A percentile compares a stretch with the other conserved stretches of the same genome.
phyloP scores from a whole-genome alignment of 2,329 filamentous ascomycete genomes.

The Trichoderma aggressivum region DNA sequence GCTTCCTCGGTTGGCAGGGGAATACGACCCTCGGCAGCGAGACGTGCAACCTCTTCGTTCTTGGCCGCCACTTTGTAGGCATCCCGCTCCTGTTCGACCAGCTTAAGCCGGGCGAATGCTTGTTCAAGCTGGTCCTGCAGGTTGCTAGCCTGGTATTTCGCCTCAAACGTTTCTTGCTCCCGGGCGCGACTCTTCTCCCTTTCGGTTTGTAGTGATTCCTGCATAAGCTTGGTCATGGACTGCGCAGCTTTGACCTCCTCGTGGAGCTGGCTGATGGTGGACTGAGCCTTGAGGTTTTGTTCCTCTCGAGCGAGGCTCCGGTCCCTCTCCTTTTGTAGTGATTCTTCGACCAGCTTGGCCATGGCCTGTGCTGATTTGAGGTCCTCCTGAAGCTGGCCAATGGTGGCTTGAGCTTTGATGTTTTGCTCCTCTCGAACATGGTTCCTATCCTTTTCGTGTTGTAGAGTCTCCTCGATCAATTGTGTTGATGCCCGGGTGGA shows the following conservation, averaged over 20 bases:
- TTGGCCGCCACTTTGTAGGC: constrained; percentile 68
- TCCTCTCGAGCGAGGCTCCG: constrained; percentile 31
- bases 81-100: constrained; percentile 71
- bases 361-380: constrained; percentile 58
- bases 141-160: constrained; percentile 62
- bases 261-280: constrained; percentile 63
- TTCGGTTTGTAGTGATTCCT: constrained; percentile 60
- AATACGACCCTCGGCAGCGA: constrained; percentile 68
- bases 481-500: constrained; percentile 53
- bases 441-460: constrained; percentile 61
- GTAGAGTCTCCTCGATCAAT: constrained; percentile 55
- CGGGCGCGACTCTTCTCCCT: constrained; percentile 58
- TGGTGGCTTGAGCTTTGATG: constrained; percentile 66
- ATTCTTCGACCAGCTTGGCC: constrained; percentile 61
- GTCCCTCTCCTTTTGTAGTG: constrained; percentile 30
- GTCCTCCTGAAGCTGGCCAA: constrained; percentile 70
- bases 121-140: constrained; percentile 65
- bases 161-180: constrained; percentile 67
- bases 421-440: constrained; percentile 64
- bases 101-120: constrained; percentile 58
- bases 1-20: constrained; percentile 59
- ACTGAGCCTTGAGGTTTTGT: constrained; percentile 73
- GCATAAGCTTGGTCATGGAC: constrained; percentile 48
- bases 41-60: constrained; percentile 69
- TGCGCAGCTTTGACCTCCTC: constrained; percentile 67